Base-by-base conservation (phyloP, 225 moss, liverwort and hornwort genomes). In the Climacium dendroides region DNA sequence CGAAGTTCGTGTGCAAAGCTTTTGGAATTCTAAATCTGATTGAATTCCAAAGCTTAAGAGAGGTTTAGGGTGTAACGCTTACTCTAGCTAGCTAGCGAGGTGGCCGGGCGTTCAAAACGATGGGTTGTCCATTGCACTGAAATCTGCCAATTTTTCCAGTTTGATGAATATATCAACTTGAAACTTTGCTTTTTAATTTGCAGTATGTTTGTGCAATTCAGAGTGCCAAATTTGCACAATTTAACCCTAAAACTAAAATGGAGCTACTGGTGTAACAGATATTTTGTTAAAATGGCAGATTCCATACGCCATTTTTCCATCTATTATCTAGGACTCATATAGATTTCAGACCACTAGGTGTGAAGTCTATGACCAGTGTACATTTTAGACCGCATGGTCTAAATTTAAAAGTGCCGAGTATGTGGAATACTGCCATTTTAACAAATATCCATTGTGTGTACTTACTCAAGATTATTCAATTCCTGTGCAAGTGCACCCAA, bases 401-500 rank as follows among this genome's bases (percentile, higher is more conserved):
- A 45, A 8, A 45, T 8, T 45, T 45, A 45, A 45, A 45, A 45
- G 45, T 45, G 45, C 45, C 45, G 8, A 45, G 45, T 45, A 6
- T 45, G 45, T 45, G 45, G 45, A 45, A 45, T 45, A 45, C 45
- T 8, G 45, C 45, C 45, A 45, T 45, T 45, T 45, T 45, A 45
- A 45, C 8, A 45, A 45, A 45, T 45, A 45, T 45, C 8, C 45
- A 8, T 45, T 45, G 45, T 45, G 45, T 45, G 45, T 45, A 45
- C 45, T 45, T 45, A 45, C 45, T 45, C 45, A 45, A 45, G 45
- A 8, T 45, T 34, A 23, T 76, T 35, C 52, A 35, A 14, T 52
- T 76, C 35, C 23, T 52, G 74, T 1, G 2, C 1, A 0, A 45
- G 17, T 73, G 6, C 7, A 0, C 2, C 2, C 0, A 2, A 2